These are phyloP conservation scores for Nicotiana benthamiana DNA, from an alignment of 257 asterid species.

Conservation along the genomic window DNA sequence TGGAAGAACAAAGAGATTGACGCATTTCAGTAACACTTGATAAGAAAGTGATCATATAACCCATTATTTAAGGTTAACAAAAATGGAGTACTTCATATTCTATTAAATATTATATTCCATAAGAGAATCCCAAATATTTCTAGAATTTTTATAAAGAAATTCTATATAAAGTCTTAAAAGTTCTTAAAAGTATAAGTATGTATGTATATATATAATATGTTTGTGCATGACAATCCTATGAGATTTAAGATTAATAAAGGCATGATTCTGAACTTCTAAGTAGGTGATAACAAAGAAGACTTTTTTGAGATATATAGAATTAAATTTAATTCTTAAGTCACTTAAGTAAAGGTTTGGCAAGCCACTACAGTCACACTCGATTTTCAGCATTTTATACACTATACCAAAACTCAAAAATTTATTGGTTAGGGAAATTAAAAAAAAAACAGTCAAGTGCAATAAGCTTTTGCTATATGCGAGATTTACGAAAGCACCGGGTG, in stretches of 20 bases:
- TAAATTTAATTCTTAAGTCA: neutral
- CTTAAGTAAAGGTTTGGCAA: neutral
- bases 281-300: neutral
- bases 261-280: neutral
- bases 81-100: too few relatives aligned
- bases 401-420: neutral
- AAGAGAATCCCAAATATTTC: too few relatives aligned
- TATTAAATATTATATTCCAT: too few relatives aligned
- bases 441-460: too few relatives aligned
- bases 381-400: neutral
- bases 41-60: too few relatives aligned
- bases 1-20: too few relatives aligned
- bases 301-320: neutral
- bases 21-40: too few relatives aligned
- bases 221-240: neutral
- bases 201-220: too few relatives aligned
- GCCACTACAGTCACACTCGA: neutral
- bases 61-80: too few relatives aligned
- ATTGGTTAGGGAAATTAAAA: neutral
- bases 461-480: accelerated
- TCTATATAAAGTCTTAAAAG: too few relatives aligned
- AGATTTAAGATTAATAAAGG: neutral
- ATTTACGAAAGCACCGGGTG: accelerated
- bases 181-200: too few relatives aligned
- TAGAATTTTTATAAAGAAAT: too few relatives aligned